A percentile compares a stretch with the other conserved stretches of the same genome.
These are phyloP conservation scores for Coniochaeta hoffmannii DNA, from an alignment of 2,329 filamentous ascomycete genomes.

Conservation along the genomic window DNA sequence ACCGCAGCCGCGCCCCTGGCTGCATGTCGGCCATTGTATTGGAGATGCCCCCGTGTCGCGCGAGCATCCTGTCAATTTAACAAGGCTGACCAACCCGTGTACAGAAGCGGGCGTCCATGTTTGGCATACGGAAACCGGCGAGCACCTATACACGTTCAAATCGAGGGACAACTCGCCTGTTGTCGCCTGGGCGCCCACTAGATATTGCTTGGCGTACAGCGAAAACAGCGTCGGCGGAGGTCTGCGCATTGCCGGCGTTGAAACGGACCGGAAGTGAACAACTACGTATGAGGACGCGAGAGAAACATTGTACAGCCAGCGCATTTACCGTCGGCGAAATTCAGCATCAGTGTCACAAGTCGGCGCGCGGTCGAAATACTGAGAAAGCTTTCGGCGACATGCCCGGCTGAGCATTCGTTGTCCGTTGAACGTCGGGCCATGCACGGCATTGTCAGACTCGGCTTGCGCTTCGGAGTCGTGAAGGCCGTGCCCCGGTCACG, in stretches of 20 bases:
- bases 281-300: neutral
- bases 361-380: neutral
- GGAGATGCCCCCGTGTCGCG: neutral
- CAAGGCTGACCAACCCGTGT: slow-evolving; percentile 9
- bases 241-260: slow-evolving; percentile 60
- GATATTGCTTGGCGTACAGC: slow-evolving; percentile 67
- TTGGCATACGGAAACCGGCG: slow-evolving; percentile 66
- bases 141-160: slow-evolving; percentile 65
- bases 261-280: slow-evolving; percentile 34
- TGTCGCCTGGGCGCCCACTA: slow-evolving; percentile 68
- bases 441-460: neutral
- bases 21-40: neutral
- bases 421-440: neutral
- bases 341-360: neutral
- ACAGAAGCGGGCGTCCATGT: slow-evolving; percentile 57
- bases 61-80: neutral
- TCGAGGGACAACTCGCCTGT: slow-evolving; percentile 56
- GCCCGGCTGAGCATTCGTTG: neutral
- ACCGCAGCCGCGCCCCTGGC: neutral
- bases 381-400: neutral
- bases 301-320: neutral
- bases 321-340: neutral
- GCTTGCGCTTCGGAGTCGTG: neutral
- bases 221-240: slow-evolving; percentile 53
- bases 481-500: neutral